Evolutionary conservation across 129 eudicot genomes (phyloP).

Genomic region (Flaveria sonorensis): DNA sequence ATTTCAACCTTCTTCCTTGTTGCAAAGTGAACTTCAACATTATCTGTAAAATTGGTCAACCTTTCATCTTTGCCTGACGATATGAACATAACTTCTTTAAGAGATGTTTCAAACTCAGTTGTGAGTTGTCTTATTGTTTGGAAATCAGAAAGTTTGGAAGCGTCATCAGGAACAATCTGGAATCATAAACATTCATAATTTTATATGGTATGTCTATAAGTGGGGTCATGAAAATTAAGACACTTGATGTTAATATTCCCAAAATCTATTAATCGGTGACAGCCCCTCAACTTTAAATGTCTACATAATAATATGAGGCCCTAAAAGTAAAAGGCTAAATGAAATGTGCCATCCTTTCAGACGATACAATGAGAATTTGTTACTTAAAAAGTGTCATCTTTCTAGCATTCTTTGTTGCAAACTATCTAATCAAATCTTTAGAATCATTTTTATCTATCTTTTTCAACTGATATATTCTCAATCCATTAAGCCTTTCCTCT

Average conservation of each 20-base stretch:
- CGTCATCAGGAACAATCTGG: constrained; percentile 91
- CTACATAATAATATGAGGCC: not conserved
- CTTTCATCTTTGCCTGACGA: constrained; percentile 64
- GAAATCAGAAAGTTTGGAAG: constrained; percentile 94
- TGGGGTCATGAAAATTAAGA: not conserved
- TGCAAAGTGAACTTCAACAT: constrained; percentile 97
- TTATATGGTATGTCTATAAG: not conserved
- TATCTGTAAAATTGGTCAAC: constrained; percentile 73
- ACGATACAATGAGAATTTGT: not conserved
- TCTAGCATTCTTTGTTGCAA: constrained; percentile 1
- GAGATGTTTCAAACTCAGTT: constrained; percentile 64
- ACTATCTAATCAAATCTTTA: not conserved
- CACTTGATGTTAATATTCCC: constrained; percentile 1
- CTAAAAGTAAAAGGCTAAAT: not conserved
- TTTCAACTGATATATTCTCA: not conserved
- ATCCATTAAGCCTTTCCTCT: not conserved
- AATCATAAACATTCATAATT: constrained; percentile 14
- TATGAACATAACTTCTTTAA: constrained; percentile 75
- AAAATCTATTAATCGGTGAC: not conserved
- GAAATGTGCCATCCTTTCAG: not conserved
- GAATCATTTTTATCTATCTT: not conserved
- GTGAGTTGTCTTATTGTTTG: constrained; percentile 67
- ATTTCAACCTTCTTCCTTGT: constrained; percentile 88
- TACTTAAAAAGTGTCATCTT: not conserved
- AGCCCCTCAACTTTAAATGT: not conserved